Percentiles rank a stretch among this genome's conserved stretches.
These are phyloP conservation scores for Athelia sp. DNA, from an alignment of 1,284 basidiomycete genomes.

Conservation along the genomic window DNA sequence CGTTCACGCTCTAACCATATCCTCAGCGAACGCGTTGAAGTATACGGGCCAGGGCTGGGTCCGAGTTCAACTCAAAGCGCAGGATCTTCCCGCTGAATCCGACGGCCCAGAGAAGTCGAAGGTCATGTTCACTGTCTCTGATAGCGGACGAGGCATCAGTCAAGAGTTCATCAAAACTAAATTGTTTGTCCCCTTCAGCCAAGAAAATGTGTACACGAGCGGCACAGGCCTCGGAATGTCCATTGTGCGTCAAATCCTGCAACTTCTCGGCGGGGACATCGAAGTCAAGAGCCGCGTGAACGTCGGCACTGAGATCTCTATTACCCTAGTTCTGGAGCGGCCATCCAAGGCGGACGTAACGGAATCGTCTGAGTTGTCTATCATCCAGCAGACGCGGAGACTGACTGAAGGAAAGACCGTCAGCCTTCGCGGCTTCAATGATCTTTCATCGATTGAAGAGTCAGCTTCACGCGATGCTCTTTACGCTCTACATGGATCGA, in stretches of 20 bases:
- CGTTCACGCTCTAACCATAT: neutral
- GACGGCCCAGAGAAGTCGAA: neutral
- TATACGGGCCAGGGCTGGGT: neutral
- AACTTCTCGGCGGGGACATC: neutral
- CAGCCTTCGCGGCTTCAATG: neutral
- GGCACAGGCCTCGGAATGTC: conserved; percentile 2
- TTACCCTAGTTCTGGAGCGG: neutral
- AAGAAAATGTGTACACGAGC: neutral
- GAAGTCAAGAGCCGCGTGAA: neutral
- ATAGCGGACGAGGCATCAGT: neutral
- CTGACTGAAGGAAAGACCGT: neutral
- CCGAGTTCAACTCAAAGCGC: neutral
- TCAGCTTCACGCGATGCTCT: neutral
- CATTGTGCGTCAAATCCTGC: neutral
- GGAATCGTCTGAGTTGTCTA: neutral
- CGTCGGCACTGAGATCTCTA: neutral
- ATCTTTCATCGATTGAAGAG: neutral
- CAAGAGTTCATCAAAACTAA: neutral
- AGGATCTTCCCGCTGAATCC: neutral
- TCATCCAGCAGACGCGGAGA: neutral
- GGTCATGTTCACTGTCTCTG: neutral
- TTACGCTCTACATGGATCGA: neutral
- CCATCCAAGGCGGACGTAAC: neutral
- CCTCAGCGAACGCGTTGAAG: neutral
- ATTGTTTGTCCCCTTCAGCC: neutral